Percentiles rank a stretch among this genome's conserved stretches.
Evolutionary conservation across 441 rosid genomes (phyloP).

Genomic region (Populus hybrid): DNA sequence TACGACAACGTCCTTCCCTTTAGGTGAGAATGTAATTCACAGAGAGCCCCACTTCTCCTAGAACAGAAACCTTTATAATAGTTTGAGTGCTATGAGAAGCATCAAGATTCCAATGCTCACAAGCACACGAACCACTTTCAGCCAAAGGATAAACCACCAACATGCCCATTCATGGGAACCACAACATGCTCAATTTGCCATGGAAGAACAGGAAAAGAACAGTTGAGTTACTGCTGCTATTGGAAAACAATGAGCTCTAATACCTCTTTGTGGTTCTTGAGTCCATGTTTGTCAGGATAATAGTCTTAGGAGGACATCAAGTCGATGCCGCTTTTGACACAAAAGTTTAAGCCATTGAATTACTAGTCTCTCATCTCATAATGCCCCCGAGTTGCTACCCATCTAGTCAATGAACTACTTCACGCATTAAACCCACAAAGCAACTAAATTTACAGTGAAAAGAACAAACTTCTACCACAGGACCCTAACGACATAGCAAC

Average conservation of each 20-base stretch:
- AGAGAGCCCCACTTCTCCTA: neutral
- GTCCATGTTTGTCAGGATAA: neutral
- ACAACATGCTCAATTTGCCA: neutral
- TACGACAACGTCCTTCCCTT: neutral
- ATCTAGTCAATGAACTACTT: neutral
- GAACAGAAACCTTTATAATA: neutral
- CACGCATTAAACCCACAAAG: neutral
- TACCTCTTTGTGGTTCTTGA: neutral
- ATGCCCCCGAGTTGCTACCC: no score
- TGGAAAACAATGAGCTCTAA: neutral
- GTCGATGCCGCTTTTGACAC: neutral
- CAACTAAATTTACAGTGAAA: neutral
- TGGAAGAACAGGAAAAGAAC: neutral
- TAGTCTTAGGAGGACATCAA: neutral
- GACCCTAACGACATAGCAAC: neutral
- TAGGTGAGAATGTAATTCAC: neutral
- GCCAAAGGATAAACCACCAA: neutral
- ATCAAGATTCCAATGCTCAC: neutral
- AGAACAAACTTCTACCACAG: neutral
- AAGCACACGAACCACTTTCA: neutral
- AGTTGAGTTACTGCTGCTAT: no score
- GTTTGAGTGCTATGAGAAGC: neutral
- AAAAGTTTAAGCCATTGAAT: neutral
- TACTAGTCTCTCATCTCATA: no score
- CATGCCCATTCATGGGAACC: neutral